A percentile compares a stretch with the other conserved stretches of the same genome.
Evolutionary conservation across 2,329 filamentous ascomycete genomes (phyloP).

Genomic region (Didymella pomorum): DNA sequence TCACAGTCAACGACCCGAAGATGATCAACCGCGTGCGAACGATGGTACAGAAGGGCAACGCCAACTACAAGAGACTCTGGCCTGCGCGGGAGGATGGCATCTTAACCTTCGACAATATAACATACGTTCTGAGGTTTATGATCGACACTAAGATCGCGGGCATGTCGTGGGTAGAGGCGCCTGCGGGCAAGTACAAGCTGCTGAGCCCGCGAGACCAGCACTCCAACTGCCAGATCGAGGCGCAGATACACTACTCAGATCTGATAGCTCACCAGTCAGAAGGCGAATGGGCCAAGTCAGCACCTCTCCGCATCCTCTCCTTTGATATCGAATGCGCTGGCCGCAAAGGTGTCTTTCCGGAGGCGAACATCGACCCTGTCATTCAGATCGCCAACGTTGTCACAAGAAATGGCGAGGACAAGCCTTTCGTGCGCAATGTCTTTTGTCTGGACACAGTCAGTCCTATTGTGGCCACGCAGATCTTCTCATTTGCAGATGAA

Average conservation of each 20-base stretch:
- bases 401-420: constrained; percentile 91
- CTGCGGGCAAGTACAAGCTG: constrained; percentile 75
- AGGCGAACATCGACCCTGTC: constrained; percentile 88
- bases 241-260: constrained; percentile 80
- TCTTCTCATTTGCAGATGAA: constrained; percentile 83
- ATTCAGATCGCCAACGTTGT: constrained; percentile 99
- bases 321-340: constrained; percentile 99
- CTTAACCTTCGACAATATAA: constrained; percentile 93
- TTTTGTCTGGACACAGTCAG: constrained; percentile 95
- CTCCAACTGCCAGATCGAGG: constrained; percentile 97
- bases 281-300: constrained; percentile 98
- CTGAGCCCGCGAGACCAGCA: constrained; percentile 72
- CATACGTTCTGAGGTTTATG: constrained; percentile 97
- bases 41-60: constrained; percentile 75
- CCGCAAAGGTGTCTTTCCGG: constrained; percentile 95
- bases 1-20: constrained; percentile 90
- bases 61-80: constrained; percentile 95
- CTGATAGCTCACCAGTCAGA: constrained; percentile 87
- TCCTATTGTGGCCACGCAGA: constrained; percentile 91
- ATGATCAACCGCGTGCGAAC: constrained; percentile 78
- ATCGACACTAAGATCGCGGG: constrained; percentile 93
- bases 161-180: constrained; percentile 97
- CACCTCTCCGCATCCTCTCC: constrained; percentile 87
- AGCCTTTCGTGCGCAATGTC: constrained; percentile 95
- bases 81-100: constrained; percentile 68